Evolutionary conservation across 495 filamentous ascomycete species (phyloP), one percentile per base, ranked within the genome.

Genomic region (Terfezia boudieri): DNA sequence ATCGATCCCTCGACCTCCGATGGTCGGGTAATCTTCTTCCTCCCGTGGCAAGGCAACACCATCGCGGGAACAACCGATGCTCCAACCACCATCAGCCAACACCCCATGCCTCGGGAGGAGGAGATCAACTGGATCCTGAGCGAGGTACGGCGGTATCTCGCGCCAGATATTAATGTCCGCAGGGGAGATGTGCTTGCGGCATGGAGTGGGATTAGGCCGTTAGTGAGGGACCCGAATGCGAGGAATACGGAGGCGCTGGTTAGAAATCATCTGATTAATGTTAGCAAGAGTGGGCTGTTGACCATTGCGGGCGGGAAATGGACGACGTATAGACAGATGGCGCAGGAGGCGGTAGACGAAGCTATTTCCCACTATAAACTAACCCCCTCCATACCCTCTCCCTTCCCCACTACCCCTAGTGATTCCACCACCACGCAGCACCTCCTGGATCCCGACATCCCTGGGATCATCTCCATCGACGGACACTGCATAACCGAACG

Each of bases 271-370:
- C 74, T 98, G 54, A 79, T 98, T 62, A 83, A 89, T 56, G 75
- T 89, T 26, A 94, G 89, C 10, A 67, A 74, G 1, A 88, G 84
- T 9, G 90, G 90, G 3, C 78, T 98, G 32, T 67, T 98, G 52
- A 98, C 90, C 46, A 88, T 85, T 66, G 86, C 89, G n/a, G 90
- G 90, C 57, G 90, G 90, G 20, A 96, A 96, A 70, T 98, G 90
- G 90, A 98, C 90, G 4, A 98, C 90, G 6, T 98, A 98, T 69
- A 82, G 90, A 36, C 87, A 98, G 65, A 98, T 98, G 90, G 86
- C 90, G 37, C 90, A 98, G 70, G 89, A 98, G 66, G 81, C 83
- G 53, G 90, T 98, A 35, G 89, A 98, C 61, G 83, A 87, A 58
- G 89, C 89, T 16, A 75, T 98, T 65, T 72, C 75, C 37, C 69